Percentiles rank a stretch among this genome's conserved stretches.
Evolutionary conservation across 1,284 basidiomycete species (phyloP).

Genomic region (Malassezia equina): DNA sequence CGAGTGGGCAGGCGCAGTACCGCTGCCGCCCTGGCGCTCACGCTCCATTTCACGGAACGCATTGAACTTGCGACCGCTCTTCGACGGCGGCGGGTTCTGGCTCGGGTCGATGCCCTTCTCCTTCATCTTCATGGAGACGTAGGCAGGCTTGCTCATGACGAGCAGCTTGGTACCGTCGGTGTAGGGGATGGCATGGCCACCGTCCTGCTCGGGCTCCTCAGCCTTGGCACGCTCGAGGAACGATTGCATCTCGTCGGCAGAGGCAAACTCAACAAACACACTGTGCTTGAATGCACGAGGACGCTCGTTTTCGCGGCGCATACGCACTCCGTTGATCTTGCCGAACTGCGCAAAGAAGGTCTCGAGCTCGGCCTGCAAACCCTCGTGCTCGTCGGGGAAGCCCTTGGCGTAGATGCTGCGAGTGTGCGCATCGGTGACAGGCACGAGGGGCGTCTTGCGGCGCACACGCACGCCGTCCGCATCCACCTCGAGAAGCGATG

Average conservation of each 20-base stretch:
- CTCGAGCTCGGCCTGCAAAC: constrained; percentile 67
- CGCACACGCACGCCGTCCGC: constrained; percentile 65
- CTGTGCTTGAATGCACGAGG: constrained; percentile 84
- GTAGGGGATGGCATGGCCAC: constrained; percentile 30
- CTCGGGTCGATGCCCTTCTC: constrained; percentile 67
- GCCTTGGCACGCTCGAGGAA: constrained; percentile 65
- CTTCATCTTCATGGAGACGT: constrained; percentile 93
- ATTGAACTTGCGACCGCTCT: constrained; percentile 56
- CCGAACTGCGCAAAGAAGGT: constrained; percentile 72
- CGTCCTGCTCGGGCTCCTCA: constrained; percentile 31
- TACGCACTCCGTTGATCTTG: constrained; percentile 71
- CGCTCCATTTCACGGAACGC: constrained; percentile 73
- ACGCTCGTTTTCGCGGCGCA: constrained; percentile 58
- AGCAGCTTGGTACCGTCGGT: constrained; percentile 52
- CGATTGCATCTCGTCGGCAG: constrained; percentile 60
- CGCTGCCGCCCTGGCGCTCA: constrained; percentile 43
- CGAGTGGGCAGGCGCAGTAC: constrained; percentile 47
- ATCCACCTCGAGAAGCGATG: constrained; percentile 62
- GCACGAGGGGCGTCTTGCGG: constrained; percentile 54
- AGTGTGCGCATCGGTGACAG: constrained; percentile 37
- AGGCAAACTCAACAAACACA: constrained; percentile 81
- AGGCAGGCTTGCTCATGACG: constrained; percentile 67
- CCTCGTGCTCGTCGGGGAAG: constrained; percentile 65
- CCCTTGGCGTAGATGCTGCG: constrained; percentile 59
- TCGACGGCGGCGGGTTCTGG: constrained; percentile 53